phyloP scores from a whole-genome alignment of 495 filamentous ascomycete genomes.

The Articulospora tetracladia region DNA sequence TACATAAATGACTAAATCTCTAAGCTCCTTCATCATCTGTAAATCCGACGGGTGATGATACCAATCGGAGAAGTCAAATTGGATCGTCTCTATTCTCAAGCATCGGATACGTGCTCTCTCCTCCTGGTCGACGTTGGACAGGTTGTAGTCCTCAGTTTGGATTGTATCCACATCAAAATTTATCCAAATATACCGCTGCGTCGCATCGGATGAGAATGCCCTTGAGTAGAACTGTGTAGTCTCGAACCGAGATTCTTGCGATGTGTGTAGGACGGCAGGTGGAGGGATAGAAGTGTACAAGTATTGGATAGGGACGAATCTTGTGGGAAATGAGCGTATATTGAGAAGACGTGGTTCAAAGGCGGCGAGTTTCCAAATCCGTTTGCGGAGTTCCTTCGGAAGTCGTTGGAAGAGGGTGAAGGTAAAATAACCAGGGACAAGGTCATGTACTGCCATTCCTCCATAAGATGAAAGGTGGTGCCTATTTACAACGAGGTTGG shows the following conservation, averaged over 20 bases:
- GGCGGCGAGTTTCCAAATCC: no score
- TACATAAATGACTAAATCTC: no score
- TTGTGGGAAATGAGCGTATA: background rate
- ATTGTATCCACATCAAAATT: background rate
- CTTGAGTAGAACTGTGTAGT: background rate
- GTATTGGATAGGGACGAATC: background rate
- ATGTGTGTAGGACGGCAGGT: background rate
- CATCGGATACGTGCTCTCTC: background rate
- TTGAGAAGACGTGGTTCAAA: no score
- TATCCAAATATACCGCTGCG: background rate
- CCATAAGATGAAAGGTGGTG: no score
- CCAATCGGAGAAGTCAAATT: no score
- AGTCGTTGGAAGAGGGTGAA: constrained; percentile 5
- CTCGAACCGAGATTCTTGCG: background rate
- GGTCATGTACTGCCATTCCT: no score
- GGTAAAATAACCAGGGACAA: no score
- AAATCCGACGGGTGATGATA: no score
- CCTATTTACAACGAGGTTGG: no score
- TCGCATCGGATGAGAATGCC: background rate
- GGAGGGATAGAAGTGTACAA: background rate
- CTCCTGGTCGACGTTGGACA: background rate
- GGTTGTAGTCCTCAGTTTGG: background rate
- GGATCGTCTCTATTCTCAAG: no score
- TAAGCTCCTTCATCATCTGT: no score
- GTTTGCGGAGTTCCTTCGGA: background rate